Evolutionary conservation across 2,329 filamentous ascomycete genomes (phyloP), one percentile per base, ranked within the genome.

Genomic region (Podosphaera fusca): DNA sequence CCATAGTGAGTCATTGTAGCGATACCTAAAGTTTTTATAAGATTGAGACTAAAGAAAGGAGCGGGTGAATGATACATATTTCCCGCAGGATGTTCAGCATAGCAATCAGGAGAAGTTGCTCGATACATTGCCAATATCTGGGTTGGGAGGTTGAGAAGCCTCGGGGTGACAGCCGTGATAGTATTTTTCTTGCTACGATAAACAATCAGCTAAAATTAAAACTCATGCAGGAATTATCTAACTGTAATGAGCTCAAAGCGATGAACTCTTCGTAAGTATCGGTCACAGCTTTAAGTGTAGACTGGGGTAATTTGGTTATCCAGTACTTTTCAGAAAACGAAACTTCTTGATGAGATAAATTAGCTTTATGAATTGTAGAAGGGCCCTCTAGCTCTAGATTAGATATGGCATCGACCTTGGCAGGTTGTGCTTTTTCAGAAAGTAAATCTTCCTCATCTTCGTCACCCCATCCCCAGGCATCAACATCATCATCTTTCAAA

Each of bases 251-350:
- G 31, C 79, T 78, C 52, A 90, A 70, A 0, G 72, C 74, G 8
- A 78, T 76, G 1, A 74, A 80, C 61, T 85, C 81, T 59, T 82
- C 76, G 60, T 78, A 67, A 34, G 82, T 75, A 10, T 72, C 65
- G 30, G 74, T 71, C 56, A 90, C 79, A 34, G 86, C 74, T 21
- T 78, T 74, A 29, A 89, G 73, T 10, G 96, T 80, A 3, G 82
- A 79, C 59, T 87, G 82, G 0, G 92, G 90, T 67, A 95, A 84
- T 2, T 85, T 84, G 0, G 90, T 95, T 55, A 95, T 85, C 58
- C 82, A 85, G 68, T 95, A 98, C 1, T 78, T 85, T 70, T 98
- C 92, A 60, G 77, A 84, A 50, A 96, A 71, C 0, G 85, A 84
- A 59, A 96, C 71, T 66, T 92, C 84, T 55, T 61, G 59, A 2